These are phyloP conservation scores for Striga hermonthica DNA, from an alignment of 305 asterid species.

Conservation along the genomic window DNA sequence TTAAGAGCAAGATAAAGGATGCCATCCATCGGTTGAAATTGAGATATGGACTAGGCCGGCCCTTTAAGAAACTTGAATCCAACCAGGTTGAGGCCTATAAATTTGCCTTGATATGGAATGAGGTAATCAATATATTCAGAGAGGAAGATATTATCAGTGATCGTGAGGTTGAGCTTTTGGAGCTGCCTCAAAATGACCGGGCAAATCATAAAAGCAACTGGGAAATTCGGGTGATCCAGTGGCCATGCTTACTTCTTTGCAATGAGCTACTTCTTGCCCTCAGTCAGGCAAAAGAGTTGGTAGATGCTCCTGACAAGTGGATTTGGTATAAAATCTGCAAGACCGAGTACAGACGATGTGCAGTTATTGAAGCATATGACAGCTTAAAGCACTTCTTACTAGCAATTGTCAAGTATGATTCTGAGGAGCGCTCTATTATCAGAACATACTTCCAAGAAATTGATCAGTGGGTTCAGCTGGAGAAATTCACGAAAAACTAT, in stretches of 20 bases:
- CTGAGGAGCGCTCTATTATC: slow-evolving; percentile 80
- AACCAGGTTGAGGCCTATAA: slow-evolving; percentile 91
- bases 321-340: slow-evolving; percentile 85
- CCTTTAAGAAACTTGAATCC: slow-evolving; percentile 83
- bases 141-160: slow-evolving; percentile 91
- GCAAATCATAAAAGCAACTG: slow-evolving; percentile 55
- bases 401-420: slow-evolving; percentile 64
- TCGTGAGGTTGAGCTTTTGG: slow-evolving; percentile 87
- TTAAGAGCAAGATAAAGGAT: slow-evolving; percentile 76
- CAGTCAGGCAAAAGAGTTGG: slow-evolving; percentile 83
- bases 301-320: slow-evolving; percentile 94
- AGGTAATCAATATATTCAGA: slow-evolving; percentile 73
- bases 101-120: slow-evolving; percentile 97
- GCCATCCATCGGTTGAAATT: slow-evolving; percentile 76
- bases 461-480: slow-evolving; percentile 67
- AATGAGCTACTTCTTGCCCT: slow-evolving; percentile 86
- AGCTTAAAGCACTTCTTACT: slow-evolving; percentile 65
- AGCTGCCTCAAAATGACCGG: slow-evolving; percentile 73
- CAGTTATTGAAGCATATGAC: slow-evolving; percentile 86
- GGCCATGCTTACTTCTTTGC: slow-evolving; percentile 95
- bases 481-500: slow-evolving; percentile 75
- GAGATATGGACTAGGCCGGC: slow-evolving; percentile 87
- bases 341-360: slow-evolving; percentile 84
- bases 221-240: slow-evolving; percentile 88
- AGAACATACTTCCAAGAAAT: slow-evolving; percentile 77